Conservation (phyloP, 768 basidiomycete species). For the Lentinula lateritia region DNA sequence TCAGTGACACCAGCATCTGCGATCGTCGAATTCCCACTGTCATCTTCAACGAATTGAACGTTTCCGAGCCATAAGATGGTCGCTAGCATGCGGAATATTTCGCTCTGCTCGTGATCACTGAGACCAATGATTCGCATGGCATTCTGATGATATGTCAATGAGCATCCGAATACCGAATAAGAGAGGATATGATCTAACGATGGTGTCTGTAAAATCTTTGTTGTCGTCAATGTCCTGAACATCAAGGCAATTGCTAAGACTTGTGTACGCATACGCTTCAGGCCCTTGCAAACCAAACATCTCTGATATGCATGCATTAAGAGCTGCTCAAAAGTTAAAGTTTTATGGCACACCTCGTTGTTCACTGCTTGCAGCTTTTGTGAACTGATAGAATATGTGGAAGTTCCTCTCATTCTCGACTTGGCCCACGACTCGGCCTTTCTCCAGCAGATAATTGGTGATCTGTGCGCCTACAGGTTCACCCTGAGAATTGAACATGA, state of each 20-base stretch:
- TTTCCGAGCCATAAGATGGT: constrained; percentile 95
- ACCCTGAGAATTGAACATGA: constrained; percentile 94
- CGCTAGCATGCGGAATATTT: constrained; percentile 92
- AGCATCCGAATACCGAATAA: background rate
- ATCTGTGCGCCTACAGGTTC: constrained; percentile 97
- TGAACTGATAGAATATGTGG: constrained; percentile 99
- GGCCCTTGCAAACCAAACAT: constrained; percentile 94
- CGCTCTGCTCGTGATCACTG: constrained; percentile 75
- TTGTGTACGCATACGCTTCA: constrained; percentile 92
- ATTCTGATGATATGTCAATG: constrained; percentile 40
- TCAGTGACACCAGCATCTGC: constrained; percentile 86
- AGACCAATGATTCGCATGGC: constrained; percentile 95
- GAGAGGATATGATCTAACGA: constrained; percentile 46
- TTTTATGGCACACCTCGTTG: constrained; percentile 66
- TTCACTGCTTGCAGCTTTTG: constrained; percentile 85
- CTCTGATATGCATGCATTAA: constrained; percentile 44
- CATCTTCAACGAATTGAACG: constrained; percentile 81
- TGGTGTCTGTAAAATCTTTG: constrained; percentile 82
- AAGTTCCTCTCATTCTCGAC: constrained; percentile 96
- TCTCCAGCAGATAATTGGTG: constrained; percentile 96
- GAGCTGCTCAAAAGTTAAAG: background rate
- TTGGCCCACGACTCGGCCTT: constrained; percentile 94
- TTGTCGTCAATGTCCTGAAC: constrained; percentile 89
- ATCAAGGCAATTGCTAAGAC: constrained; percentile 84
- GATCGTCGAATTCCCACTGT: constrained; percentile 83